A percentile compares a stretch with the other conserved stretches of the same genome.
phyloP scores from a whole-genome alignment of 345 rosid species.

The Clausena lansium region DNA sequence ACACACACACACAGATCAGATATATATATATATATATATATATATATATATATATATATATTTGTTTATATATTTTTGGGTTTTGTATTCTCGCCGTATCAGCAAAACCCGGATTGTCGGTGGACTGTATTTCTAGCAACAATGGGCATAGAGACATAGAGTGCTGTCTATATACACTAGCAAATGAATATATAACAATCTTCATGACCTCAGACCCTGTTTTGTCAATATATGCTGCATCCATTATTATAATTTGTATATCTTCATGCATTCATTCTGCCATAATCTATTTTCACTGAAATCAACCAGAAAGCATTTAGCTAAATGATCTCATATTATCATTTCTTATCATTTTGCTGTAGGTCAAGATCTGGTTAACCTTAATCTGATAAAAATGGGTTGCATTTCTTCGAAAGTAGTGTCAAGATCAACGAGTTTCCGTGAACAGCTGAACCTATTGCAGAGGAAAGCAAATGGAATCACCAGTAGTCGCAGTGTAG shows the following conservation, averaged over 20 bases:
- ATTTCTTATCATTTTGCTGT: background rate
- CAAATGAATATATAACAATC: background rate
- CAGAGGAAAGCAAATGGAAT: slow-evolving; percentile 19
- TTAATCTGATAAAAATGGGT: slow-evolving; percentile 28
- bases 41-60: no score
- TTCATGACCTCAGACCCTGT: no score
- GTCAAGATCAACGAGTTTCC: slow-evolving; percentile 29
- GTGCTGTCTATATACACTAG: background rate
- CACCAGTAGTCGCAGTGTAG: slow-evolving; percentile 9
- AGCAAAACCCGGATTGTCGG: background rate
- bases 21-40: no score
- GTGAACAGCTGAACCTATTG: slow-evolving; percentile 23
- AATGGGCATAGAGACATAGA: background rate
- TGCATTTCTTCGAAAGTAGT: slow-evolving; percentile 43
- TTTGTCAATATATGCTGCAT: no score
- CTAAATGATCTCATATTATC: background rate
- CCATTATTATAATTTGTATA: background rate
- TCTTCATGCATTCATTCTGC: background rate
- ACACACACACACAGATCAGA: no score
- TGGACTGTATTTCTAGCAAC: background rate
- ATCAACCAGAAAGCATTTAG: background rate
- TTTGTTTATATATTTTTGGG: background rate
- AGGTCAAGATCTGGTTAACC: background rate
- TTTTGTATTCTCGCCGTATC: background rate
- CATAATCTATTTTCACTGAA: background rate